Conservation (phyloP, 306 rosid species). For the Gillenia trifoliata region DNA sequence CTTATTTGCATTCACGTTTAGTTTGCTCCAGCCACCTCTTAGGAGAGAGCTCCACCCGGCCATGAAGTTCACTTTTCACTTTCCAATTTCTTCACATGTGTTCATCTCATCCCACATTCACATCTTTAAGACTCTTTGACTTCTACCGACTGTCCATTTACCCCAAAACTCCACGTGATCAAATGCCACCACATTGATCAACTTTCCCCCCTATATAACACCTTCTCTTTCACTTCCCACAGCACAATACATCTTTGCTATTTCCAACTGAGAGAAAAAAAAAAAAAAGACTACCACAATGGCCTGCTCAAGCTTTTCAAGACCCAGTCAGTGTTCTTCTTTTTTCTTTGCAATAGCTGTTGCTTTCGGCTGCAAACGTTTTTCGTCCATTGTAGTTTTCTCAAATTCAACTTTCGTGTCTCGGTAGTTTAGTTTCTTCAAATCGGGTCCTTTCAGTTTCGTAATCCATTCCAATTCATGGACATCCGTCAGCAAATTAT, state of each 20-base stretch:
- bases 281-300: background rate
- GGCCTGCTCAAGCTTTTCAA: conserved; percentile 12
- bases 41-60: background rate
- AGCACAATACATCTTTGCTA: no score
- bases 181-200: background rate
- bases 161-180: background rate
- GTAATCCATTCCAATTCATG: no score
- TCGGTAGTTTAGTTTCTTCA: no score
- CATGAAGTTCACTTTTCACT: background rate
- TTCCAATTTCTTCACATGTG: background rate
- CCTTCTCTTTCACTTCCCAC: background rate
- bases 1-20: no score
- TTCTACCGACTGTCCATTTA: background rate
- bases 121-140: background rate
- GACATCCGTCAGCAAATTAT: background rate
- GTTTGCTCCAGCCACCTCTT: no score
- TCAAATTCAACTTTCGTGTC: no score
- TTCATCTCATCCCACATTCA: background rate
- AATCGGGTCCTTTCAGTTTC: no score
- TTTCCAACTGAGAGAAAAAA: background rate
- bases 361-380: no score
- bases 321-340: conserved; percentile 2
- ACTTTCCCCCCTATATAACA: background rate
- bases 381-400: no score
- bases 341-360: background rate